Base-by-base conservation (phyloP, 2,329 filamentous ascomycete genomes). In the Graphiopsis chlorocephala region DNA sequence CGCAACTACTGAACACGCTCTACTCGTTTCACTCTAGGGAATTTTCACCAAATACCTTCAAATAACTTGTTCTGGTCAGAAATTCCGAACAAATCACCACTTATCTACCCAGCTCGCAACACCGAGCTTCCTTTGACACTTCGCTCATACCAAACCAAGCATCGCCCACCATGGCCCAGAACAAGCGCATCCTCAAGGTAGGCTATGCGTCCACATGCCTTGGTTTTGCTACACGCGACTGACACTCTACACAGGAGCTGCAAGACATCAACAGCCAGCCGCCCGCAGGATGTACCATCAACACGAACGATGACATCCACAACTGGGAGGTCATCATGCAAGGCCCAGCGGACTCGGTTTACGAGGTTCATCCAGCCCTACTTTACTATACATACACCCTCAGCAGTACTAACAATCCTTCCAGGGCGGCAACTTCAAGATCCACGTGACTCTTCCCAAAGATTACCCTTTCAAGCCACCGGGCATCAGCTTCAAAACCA, bases 401-500 rank as follows among this genome's bases (percentile, higher is more conserved):
- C 28, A n/a, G 17, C 50, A 53, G 3, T 5, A 25, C 53, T 56
- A 56, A 67, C 64, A 55, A 28, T 42, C 14, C 52, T 8, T 7
- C 50, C 68, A 89, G 82, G 88, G 87, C 71, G 93, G 93, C 73
- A 81, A 80, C 69, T 97, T 92, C 85, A 86, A 86, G 70, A 80
- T 97, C 67, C 79, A 88, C 67, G 83, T 97, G 70, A 83, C 79
- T 47, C 87, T 97, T 12, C 92, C 93, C 15, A 80, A 82, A 71
- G 89, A 92, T 73, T 97, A 96, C 82, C 93, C 93, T 38, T 97
- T 96, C 87, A 95, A 95, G 79, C 88, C 92, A 25, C 93, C 93
- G 17, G 82, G 85, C 66, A 84, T 96, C 71, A 87, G 85, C 74
- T 96, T 97, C 84, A 81, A 83, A 69, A 97, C 93, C 60, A 94